Base-by-base conservation (phyloP, 208 protist species). In the Wallacemonas sp. region DNA sequence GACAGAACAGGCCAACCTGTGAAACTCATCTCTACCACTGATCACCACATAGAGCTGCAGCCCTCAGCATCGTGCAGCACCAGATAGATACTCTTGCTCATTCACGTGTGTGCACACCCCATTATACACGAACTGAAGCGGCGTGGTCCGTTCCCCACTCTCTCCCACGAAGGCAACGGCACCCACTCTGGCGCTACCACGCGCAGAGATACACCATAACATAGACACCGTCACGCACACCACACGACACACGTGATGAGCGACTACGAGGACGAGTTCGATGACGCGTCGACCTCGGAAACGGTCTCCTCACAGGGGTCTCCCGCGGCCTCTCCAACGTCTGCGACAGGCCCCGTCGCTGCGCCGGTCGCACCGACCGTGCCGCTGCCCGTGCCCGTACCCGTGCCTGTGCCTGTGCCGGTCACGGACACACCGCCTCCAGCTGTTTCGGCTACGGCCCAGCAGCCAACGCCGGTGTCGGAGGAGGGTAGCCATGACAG, bases 181-280 rank as follows among this genome's bases (percentile, higher is more conserved):
- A 6, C 39, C 13, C 17, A 26, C 19, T 21, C 24, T 54, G 17
- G 4, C 29, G 3, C 54, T 1, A 37, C 10, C 10, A 17, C 24
- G 26, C 30, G 59, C 24, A 38, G 19, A 61, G 24, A 50, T 62
- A 63, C 27, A 71, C 38, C 9, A 21, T 39, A 12, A 30, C 21
- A 39, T 55, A 32, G 5, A 45, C 22, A 17, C 37, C 46, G 44
- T 24, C 57, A 60, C 3, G 39, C 39, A 59, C 12, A 39, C 38
- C n/a, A n/a, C n/a, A n/a, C n/a, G n/a, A 63, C 5, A 36, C 21
- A 17, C 41, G 13, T n/a, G n/a, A 93, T 93, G 87, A 77, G 65
- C 55, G 57, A 64, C n/a, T 93, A 91, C 68, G 73, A 81, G 17
- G 83, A 90, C 36, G 83, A 78, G 0, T 93, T 93, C 68, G 81